phyloP scores from a whole-genome alignment of 2,329 filamentous ascomycete species.

The Zalaria obscura region DNA sequence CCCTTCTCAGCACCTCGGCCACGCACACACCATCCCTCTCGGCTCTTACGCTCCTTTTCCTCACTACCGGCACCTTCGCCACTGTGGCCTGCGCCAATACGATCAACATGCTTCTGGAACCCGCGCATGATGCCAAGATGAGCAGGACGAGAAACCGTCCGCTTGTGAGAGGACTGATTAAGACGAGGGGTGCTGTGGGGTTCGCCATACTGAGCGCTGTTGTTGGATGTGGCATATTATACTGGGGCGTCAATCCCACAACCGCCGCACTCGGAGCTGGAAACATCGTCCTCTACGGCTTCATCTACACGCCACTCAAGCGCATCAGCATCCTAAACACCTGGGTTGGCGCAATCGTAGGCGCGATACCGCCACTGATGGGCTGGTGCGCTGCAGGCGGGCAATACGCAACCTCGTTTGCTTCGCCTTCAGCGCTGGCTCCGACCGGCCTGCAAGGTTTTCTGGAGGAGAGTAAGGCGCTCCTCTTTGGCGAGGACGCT shows the following conservation, averaged over 20 bases:
- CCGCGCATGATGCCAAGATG: conserved; percentile 82
- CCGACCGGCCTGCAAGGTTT: conserved; percentile 2
- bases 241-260: conserved; percentile 86
- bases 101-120: conserved; percentile 95
- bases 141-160: conserved; percentile 82
- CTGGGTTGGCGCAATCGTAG: conserved; percentile 86
- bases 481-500: conserved; percentile 20
- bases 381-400: conserved; percentile 93
- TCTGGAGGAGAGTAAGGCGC: conserved; percentile 15
- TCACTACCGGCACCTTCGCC: conserved; percentile 77
- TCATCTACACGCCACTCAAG: conserved; percentile 86
- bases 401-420: conserved; percentile 47
- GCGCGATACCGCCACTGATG: conserved; percentile 91
- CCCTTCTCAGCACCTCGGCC: conserved; percentile 58
- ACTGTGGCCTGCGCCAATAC: conserved; percentile 87
- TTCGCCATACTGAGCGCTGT: conserved; percentile 67
- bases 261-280: conserved; percentile 70
- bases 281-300: conserved; percentile 84
- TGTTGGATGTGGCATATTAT: conserved; percentile 58
- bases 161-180: conserved; percentile 68
- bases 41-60: conserved; percentile 79
- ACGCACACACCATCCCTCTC: conserved; percentile 66
- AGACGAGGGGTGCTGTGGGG: conserved; percentile 52
- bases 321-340: conserved; percentile 77
- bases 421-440: conserved; percentile 3